A percentile compares a stretch with the other conserved stretches of the same genome.
Conservation (phyloP, 1,284 basidiomycete genomes). For the Ganoderma lucidum region DNA sequence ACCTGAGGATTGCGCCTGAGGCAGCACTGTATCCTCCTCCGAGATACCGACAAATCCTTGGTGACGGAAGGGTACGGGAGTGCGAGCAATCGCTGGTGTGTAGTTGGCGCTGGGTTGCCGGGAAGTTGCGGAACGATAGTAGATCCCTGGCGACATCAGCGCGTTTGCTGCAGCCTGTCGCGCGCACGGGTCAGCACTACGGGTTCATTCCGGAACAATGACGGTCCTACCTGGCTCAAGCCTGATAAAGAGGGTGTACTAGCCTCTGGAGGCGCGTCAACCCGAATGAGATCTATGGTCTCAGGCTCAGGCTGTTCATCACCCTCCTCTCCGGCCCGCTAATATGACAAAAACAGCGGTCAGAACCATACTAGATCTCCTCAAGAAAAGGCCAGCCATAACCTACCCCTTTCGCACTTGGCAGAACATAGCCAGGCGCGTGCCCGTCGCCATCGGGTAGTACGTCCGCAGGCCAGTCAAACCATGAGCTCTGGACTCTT, state of each 20-base stretch:
- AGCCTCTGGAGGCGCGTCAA: not conserved
- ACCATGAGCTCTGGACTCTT: not conserved
- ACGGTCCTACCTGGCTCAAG: not conserved
- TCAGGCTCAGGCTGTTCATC: not conserved
- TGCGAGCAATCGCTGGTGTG: not conserved
- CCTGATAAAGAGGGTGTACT: not conserved
- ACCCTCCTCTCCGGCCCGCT: not conserved
- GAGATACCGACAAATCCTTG: not conserved
- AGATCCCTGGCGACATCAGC: not conserved
- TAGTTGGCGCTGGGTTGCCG: not conserved
- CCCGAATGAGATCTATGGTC: not conserved
- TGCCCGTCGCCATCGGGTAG: not conserved
- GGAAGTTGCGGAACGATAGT: not conserved
- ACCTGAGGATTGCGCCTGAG: not conserved
- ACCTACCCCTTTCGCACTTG: not conserved
- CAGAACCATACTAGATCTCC: not conserved
- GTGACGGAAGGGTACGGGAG: not conserved
- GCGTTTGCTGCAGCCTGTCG: not conserved
- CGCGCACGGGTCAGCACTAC: not conserved
- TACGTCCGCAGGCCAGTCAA: not conserved
- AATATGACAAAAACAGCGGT: not conserved
- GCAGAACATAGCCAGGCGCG: not conserved
- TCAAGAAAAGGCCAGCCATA: not conserved
- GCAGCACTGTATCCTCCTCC: not conserved
- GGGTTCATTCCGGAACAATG: not conserved